phyloP scores from a whole-genome alignment of 352 stramenopile species.

The Phytophthora ramorum region DNA sequence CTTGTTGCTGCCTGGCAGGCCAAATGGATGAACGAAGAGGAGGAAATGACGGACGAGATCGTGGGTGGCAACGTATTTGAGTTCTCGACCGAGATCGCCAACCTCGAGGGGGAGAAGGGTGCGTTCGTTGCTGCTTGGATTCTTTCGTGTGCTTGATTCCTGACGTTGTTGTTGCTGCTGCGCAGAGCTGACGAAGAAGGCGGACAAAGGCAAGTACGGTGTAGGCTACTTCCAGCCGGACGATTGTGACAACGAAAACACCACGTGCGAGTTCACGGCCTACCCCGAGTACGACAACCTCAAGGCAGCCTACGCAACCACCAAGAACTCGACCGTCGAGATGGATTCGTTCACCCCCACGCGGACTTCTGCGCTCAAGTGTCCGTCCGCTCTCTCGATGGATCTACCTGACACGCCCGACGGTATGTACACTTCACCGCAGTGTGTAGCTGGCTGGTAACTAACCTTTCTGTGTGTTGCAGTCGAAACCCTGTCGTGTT shows the following conservation, averaged over 20 bases:
- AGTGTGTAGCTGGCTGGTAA: not conserved
- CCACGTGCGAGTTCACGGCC: constrained; percentile 54
- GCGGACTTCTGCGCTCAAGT: constrained; percentile 42
- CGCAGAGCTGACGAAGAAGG: constrained; percentile 48
- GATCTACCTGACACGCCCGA: constrained; percentile 47
- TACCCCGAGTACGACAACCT: constrained; percentile 72
- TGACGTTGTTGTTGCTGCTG: not conserved
- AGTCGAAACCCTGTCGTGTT: constrained; percentile 51
- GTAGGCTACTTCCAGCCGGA: constrained; percentile 74
- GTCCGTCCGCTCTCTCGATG: constrained; percentile 46
- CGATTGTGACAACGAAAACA: constrained; percentile 59
- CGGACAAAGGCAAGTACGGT: constrained; percentile 62
- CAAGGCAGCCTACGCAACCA: constrained; percentile 52
- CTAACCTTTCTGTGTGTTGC: constrained; percentile 3
- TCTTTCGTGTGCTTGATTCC: not conserved
- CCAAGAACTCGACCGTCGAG: constrained; percentile 54
- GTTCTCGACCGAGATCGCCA: constrained; percentile 78
- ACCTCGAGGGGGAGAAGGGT: constrained; percentile 56
- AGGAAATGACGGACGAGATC: constrained; percentile 74
- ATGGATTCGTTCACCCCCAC: constrained; percentile 44
- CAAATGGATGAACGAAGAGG: constrained; percentile 88
- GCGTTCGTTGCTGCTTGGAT: constrained; percentile 1
- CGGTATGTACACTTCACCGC: constrained; percentile 21
- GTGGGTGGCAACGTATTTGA: constrained; percentile 85
- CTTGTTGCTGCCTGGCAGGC: constrained; percentile 38